Evolutionary conservation across 352 stramenopile genomes (phyloP).

Genomic region (Pythium brassicae): DNA sequence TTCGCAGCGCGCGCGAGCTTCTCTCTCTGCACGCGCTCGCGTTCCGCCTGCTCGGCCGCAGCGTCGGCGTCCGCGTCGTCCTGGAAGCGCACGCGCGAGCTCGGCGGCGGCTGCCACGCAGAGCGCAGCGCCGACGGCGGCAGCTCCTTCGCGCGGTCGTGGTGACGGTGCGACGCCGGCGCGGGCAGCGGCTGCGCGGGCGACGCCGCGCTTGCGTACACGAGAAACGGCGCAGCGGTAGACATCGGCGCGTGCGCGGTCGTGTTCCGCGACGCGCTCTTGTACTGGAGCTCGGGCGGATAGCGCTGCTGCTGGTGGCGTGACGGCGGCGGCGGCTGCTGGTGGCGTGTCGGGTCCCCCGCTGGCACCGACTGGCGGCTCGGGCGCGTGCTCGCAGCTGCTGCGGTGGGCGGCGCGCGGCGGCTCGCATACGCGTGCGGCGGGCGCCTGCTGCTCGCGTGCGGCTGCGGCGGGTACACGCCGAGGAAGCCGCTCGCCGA

Average conservation of each 20-base stretch:
- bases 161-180: slow-evolving; percentile 8
- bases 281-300: slow-evolving; percentile 29
- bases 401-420: slow-evolving; percentile 7
- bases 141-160: slow-evolving; percentile 17
- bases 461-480: slow-evolving; percentile 6
- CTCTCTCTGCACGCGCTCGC: slow-evolving; percentile 8
- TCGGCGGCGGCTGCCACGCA: slow-evolving; percentile 30
- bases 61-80: slow-evolving; percentile 1
- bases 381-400: slow-evolving; percentile 5
- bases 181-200: not conserved
- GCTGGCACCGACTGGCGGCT: slow-evolving; percentile 15
- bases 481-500: slow-evolving; percentile 18
- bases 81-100: slow-evolving; percentile 31
- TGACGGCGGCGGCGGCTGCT: no score
- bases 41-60: slow-evolving; percentile 1
- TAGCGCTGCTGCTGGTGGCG: slow-evolving; percentile 17
- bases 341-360: slow-evolving; percentile 10
- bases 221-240: slow-evolving; percentile 41
- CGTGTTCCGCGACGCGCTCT: slow-evolving; percentile 26
- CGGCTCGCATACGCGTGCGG: slow-evolving; percentile 4
- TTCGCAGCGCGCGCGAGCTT: slow-evolving; percentile 5
- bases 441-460: slow-evolving; percentile 5
- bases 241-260: slow-evolving; percentile 32
- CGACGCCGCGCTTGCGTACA: slow-evolving; percentile 25
- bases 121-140: slow-evolving; percentile 31